These are phyloP conservation scores for Spathaspora sp. DNA, from an alignment of 1,139 yeast genomes.

Conservation along the genomic window DNA sequence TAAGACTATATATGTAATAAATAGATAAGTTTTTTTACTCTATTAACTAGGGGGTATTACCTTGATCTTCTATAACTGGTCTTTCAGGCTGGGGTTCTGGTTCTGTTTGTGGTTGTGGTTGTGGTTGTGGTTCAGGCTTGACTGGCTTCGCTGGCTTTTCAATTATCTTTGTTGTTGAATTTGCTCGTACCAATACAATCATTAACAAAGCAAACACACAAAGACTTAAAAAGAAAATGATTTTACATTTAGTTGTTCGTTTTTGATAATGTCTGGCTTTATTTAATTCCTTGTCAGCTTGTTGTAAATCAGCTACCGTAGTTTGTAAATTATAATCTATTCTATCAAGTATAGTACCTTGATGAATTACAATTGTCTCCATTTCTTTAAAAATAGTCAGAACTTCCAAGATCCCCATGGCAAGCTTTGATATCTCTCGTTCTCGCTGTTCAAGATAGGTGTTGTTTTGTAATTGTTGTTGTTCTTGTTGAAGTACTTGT, in stretches of 20 bases:
- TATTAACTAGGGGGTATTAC: not conserved
- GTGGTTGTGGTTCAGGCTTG: not conserved
- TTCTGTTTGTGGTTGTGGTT: too few species aligned
- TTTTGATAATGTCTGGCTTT: constrained; percentile 82
- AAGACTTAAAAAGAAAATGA: constrained; percentile 70
- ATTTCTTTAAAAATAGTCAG: constrained; percentile 91
- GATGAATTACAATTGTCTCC: constrained; percentile 90
- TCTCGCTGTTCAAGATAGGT: constrained; percentile 70
- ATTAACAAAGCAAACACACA: constrained; percentile 72
- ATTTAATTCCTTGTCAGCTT: constrained; percentile 74
- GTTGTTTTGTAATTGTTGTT: constrained; percentile 47
- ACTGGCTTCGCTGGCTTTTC: constrained; percentile 19
- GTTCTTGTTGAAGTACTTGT: constrained; percentile 39
- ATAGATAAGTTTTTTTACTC: not conserved
- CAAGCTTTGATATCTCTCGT: constrained; percentile 82
- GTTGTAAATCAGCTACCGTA: constrained; percentile 71
- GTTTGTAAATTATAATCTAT: constrained; percentile 87
- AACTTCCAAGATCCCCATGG: constrained; percentile 91
- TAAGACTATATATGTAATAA: not conserved
- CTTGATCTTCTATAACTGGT: constrained; percentile 11
- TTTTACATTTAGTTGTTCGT: constrained; percentile 86
- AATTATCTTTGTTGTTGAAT: constrained; percentile 23
- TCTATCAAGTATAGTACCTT: constrained; percentile 89
- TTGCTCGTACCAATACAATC: constrained; percentile 69
- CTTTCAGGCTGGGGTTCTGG: constrained; percentile 8